Base-by-base conservation (phyloP, 1,284 basidiomycete species). In the Anthracocystis setariae region DNA sequence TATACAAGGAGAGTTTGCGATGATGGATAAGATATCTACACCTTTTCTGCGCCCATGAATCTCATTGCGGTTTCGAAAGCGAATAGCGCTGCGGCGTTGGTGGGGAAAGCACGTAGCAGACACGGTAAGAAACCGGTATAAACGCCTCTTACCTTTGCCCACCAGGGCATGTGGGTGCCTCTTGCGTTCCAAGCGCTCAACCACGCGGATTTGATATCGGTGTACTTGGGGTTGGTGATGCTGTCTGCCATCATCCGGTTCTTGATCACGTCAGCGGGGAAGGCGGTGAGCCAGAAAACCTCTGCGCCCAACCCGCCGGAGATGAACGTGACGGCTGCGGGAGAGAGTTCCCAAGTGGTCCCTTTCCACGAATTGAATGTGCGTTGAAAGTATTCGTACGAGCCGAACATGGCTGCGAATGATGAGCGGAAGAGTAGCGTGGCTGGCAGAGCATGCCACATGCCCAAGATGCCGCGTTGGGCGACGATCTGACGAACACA, bases 261-360 rank as follows among this genome's bases (percentile, higher is more conserved):
- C 58, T 92, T 92, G 63, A 91, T 85, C 74, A 90, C 90, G 82
- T 92, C 91, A 25, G 89, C 88, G 0, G 90, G 90, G 46, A 91
- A 90, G 18, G 88, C 90, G 84, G 89, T 88, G 18, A 87, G 54
- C 84, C 84, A 84, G 55, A 82, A 85, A 3, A 81, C 50, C 47
- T 84, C 84, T 20, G 82, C 81, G 2, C 68, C 76, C 2, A 84
- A 39, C 0, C 80, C 82, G 21, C 90, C 90, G 2, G 90, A 87
- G 17, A 91, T 80, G 79, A 91, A 91, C 67, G 89, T 91, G 5
- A 89, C 87, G 10, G 86, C 83, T 3, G 88, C 88, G 18, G 87
- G 88, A 67, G 85, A 87, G 76, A 90, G 86, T 87, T 90, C 54
- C 64, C 60, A 73, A 0, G 12, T 9, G 9, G 76, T 73, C 0